These are phyloP conservation scores for Trametes hirsuta DNA, from an alignment of 1,284 basidiomycete species.

Conservation along the genomic window DNA sequence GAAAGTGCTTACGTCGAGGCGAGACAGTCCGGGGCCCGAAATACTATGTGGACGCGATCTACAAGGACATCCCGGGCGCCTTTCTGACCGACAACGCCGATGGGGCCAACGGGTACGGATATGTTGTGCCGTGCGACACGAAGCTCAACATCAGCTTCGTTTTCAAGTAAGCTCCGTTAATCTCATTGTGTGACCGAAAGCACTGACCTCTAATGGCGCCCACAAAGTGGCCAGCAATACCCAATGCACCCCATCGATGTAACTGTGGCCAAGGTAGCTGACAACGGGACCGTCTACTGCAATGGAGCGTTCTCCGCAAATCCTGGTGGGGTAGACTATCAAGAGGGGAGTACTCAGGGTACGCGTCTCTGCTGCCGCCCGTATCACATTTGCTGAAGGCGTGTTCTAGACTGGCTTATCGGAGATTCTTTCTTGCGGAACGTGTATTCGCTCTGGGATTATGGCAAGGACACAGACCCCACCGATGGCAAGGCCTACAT, in stretches of 20 bases:
- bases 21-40: constrained; percentile 13
- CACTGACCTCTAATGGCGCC: neutral
- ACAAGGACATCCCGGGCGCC: constrained; percentile 13
- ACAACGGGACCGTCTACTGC: neutral
- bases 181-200: neutral
- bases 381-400: neutral
- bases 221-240: constrained; percentile 5
- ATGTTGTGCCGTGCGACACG: constrained; percentile 14
- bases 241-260: constrained; percentile 16
- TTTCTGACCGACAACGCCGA: neutral
- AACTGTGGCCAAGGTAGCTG: neutral
- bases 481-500: constrained; percentile 13
- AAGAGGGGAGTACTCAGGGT: too few species aligned
- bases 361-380: neutral
- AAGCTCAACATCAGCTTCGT: constrained; percentile 16
- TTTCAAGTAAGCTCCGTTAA: constrained; percentile 13
- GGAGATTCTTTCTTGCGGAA: constrained; percentile 29
- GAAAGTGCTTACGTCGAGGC: too few species aligned
- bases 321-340: too few species aligned
- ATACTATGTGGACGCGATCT: constrained; percentile 22
- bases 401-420: constrained; percentile 13
- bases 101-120: neutral
- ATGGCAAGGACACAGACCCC: constrained; percentile 17
- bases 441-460: constrained; percentile 25
- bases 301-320: neutral